Evolutionary conservation across 164 flowering plant genomes (phyloP), one percentile per base, ranked within the genome.

Genomic region (Paratinospora sagittata): DNA sequence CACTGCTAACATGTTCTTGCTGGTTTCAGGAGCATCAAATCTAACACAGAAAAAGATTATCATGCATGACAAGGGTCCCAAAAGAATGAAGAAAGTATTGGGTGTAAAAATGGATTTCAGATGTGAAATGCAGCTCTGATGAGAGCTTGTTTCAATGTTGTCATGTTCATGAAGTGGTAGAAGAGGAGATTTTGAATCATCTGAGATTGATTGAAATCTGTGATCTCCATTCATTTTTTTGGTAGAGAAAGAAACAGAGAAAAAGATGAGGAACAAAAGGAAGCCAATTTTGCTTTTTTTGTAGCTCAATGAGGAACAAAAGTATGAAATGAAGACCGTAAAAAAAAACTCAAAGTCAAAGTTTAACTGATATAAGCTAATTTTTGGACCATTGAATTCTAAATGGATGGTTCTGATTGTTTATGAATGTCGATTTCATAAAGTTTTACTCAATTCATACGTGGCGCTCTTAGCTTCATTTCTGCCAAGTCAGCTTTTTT

Each of bases 1-100:
- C 8, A 88, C 83, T 0, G 75, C 97, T 71, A 92, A 67, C 96
- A 89, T 90, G 81, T 86, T 86, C 36, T 83, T 70, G 79, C 88
- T 79, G 23, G 76, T 76, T 43, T 6, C 74, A 1, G 80, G 69
- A 27, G 70, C 85, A 1, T 81, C 86, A 0, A 87, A 52, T 73
- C 77, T 79, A 3, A 89, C 93, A 34, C 30, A 77, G 0, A 86
- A 63, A 66, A n/a, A n/a, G n/a, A n/a, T n/a, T n/a, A n/a, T n/a
- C n/a, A n/a, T n/a, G n/a, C n/a, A n/a, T n/a, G n/a, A n/a, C n/a
- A n/a, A n/a, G n/a, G n/a, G n/a, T n/a, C n/a, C n/a, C n/a, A n/a
- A n/a, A n/a, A n/a, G n/a, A n/a, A n/a, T n/a, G n/a, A n/a, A n/a
- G n/a, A n/a, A n/a, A n/a, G n/a, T n/a, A n/a, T n/a, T n/a, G n/a